These are phyloP conservation scores for Fusarium sp. DNA, from an alignment of 2,329 filamentous ascomycete genomes.

Conservation along the genomic window DNA sequence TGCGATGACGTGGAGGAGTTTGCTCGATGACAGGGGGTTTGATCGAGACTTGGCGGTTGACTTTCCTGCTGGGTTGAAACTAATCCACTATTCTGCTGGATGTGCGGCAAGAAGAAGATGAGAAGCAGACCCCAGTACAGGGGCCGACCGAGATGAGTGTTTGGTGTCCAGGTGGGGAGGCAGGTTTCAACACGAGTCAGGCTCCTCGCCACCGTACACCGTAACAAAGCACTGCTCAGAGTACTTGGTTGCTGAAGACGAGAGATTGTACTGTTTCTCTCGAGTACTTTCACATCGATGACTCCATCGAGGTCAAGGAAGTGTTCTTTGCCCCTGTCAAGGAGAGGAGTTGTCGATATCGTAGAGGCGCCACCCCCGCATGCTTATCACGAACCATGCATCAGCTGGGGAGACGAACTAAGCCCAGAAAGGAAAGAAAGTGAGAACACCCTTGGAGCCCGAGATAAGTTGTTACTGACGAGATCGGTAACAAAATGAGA, in stretches of 20 bases:
- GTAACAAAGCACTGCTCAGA: no score
- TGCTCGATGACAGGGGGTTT: background rate
- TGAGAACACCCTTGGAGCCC: background rate
- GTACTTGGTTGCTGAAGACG: background rate
- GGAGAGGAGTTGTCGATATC: background rate
- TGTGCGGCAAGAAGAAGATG: background rate
- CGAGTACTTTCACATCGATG: background rate
- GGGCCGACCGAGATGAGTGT: background rate
- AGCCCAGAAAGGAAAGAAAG: background rate
- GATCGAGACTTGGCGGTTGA: background rate
- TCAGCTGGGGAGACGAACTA: background rate
- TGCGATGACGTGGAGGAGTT: background rate
- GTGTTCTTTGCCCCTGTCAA: background rate
- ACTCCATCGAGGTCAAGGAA: background rate
- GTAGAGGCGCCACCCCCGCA: background rate
- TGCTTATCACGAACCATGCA: background rate
- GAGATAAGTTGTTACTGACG: background rate
- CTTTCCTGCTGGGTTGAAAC: background rate
- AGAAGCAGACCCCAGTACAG: background rate
- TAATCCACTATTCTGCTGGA: background rate
- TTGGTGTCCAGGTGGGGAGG: background rate
- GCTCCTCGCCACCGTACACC: background rate
- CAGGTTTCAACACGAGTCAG: background rate
- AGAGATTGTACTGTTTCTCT: background rate
- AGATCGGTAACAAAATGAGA: background rate